A percentile compares a stretch with the other conserved stretches of the same genome.
Conservation (phyloP, 495 filamentous ascomycete genomes). For the Barbatosphaeria neglecta region DNA sequence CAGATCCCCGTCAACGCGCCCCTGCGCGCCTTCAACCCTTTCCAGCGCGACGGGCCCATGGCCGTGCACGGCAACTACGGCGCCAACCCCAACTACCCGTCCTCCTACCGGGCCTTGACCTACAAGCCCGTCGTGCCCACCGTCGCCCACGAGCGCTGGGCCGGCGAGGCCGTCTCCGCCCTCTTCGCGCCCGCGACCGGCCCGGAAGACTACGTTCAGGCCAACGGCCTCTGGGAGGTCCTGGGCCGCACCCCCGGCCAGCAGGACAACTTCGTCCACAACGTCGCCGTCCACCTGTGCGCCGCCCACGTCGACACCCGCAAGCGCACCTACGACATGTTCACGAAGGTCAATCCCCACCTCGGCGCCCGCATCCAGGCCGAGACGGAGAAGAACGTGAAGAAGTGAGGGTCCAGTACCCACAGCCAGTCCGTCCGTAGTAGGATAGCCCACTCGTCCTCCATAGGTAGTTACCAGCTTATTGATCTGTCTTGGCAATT, state of each 20-base stretch:
- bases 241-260: constrained; percentile 48
- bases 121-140: constrained; percentile 47
- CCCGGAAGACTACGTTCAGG: constrained; percentile 29
- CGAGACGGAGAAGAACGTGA: constrained; percentile 41
- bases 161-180: background rate
- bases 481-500: no score
- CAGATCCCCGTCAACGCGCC: constrained; percentile 74
- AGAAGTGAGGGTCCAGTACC: constrained; percentile 2
- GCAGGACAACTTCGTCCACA: constrained; percentile 56
- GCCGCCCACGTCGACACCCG: constrained; percentile 33
- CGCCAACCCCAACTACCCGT: constrained; percentile 57
- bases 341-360: constrained; percentile 34
- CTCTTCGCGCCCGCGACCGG: constrained; percentile 21
- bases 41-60: constrained; percentile 67
- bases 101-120: constrained; percentile 46
- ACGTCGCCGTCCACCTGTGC: constrained; percentile 47
- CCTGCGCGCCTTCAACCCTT: constrained; percentile 55
- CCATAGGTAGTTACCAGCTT: no score
- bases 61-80: constrained; percentile 59
- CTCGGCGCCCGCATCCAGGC: constrained; percentile 28
- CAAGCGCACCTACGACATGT: constrained; percentile 47
- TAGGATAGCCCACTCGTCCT: no score
- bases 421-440: no score
- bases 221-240: constrained; percentile 48
- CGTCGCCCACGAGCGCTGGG: constrained; percentile 54